Conservation (phyloP, 208 protist genomes). For the Trypanosoma boissoni region DNA sequence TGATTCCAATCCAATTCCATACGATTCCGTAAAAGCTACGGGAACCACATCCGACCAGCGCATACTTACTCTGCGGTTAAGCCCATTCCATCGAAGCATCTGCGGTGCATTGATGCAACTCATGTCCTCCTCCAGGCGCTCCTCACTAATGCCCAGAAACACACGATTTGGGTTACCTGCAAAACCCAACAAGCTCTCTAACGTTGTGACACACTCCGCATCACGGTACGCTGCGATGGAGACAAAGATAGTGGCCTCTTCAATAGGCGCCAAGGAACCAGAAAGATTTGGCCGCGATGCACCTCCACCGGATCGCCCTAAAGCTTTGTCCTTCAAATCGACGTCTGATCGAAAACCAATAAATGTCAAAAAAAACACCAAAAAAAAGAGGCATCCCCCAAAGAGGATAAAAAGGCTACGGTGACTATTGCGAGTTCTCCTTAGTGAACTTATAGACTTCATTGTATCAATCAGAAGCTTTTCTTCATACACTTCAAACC, state of each 20-base stretch:
- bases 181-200: slow-evolving; percentile 60
- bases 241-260: slow-evolving; percentile 81
- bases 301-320: background rate
- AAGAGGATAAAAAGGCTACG: too few relatives aligned
- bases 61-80: slow-evolving; percentile 2
- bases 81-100: background rate
- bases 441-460: too few relatives aligned
- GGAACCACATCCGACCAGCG: slow-evolving; percentile 26
- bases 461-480: too few relatives aligned
- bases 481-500: too few relatives aligned
- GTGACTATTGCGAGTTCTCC: too few relatives aligned
- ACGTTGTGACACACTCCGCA: slow-evolving; percentile 78
- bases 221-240: slow-evolving; percentile 88
- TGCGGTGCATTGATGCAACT: slow-evolving; percentile 25
- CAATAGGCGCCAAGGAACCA: slow-evolving; percentile 10
- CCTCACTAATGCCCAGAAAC: slow-evolving; percentile 86
- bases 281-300: background rate
- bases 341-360: background rate
- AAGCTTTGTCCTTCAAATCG: background rate
- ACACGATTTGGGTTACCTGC: slow-evolving; percentile 54
- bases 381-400: too few relatives aligned
- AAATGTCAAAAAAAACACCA: too few relatives aligned
- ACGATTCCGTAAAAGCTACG: slow-evolving; percentile 1
- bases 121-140: slow-evolving; percentile 28
- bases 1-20: background rate